Evolutionary conservation across 257 asterid species (phyloP).

Genomic region (Plantago ovata): DNA sequence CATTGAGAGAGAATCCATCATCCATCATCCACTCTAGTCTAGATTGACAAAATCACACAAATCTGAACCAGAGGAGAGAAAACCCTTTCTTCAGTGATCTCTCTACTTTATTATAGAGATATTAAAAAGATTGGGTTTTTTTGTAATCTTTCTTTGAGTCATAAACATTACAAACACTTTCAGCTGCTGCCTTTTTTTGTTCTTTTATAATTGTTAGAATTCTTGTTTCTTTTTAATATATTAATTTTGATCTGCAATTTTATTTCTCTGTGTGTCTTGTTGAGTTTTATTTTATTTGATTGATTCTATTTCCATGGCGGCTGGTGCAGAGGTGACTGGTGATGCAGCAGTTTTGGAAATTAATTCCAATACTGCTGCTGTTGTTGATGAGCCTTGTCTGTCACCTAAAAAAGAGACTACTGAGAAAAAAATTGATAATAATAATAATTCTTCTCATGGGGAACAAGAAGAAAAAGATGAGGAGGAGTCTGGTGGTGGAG

Average conservation of each 20-base stretch:
- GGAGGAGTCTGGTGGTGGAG: no score
- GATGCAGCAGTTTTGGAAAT: constrained; percentile 54
- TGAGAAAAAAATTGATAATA: constrained; percentile 29
- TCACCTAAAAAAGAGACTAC: constrained; percentile 17
- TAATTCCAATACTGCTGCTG: constrained; percentile 37
- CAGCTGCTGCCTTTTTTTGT: background rate
- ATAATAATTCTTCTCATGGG: background rate
- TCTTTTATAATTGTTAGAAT: background rate
- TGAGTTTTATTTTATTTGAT: constrained; percentile 12
- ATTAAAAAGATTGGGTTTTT: constrained; percentile 35
- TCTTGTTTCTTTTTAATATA: background rate
- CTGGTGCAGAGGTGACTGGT: constrained; percentile 74
- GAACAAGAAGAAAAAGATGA: no score
- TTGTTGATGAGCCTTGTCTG: constrained; percentile 34
- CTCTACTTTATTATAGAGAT: constrained; percentile 23
- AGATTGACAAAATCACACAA: constrained; percentile 38
- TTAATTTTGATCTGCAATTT: constrained; percentile 2
- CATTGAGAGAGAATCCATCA: no score
- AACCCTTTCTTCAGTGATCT: constrained; percentile 41
- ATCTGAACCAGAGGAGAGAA: constrained; percentile 28
- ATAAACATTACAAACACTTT: background rate
- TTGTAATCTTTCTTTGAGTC: background rate
- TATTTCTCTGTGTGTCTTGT: no score
- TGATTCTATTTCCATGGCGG: constrained; percentile 61
- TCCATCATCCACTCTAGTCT: no score